A percentile compares a stretch with the other conserved stretches of the same genome.
These are phyloP conservation scores for Drechslerella dactyloides DNA, from an alignment of 2,329 filamentous ascomycete species.

Conservation along the genomic window DNA sequence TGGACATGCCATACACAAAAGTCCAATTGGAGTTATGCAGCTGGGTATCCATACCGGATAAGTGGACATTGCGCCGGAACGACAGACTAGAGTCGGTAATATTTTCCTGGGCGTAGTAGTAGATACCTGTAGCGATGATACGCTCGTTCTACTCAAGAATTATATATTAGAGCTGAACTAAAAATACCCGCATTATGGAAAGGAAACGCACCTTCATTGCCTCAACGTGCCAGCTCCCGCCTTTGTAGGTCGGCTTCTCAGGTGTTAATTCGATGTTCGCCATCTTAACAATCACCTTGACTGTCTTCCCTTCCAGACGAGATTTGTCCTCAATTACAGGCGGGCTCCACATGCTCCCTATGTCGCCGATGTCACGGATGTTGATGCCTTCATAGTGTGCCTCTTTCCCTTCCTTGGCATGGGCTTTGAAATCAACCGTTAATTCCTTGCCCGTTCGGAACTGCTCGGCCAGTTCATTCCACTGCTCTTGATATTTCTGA, in stretches of 20 bases:
- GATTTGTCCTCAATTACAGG: background rate
- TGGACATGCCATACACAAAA: background rate
- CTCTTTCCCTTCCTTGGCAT: background rate
- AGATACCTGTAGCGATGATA: conserved; percentile 68
- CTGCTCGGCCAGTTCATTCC: conserved; percentile 1
- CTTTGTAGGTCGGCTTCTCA: conserved; percentile 62
- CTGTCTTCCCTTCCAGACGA: conserved; percentile 56
- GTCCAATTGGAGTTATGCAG: background rate
- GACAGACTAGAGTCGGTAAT: conserved; percentile 63
- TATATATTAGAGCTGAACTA: background rate
- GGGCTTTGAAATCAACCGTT: conserved; percentile 1
- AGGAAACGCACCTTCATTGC: conserved; percentile 58
- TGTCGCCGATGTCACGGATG: background rate
- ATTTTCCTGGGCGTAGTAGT: conserved; percentile 69
- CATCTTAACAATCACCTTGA: conserved; percentile 71
- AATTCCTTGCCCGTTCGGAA: conserved; percentile 8
- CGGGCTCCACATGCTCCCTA: background rate
- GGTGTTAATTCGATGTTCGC: conserved; percentile 67
- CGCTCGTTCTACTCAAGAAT: conserved; percentile 68
- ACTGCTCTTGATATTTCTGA: background rate
- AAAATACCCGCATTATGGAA: background rate
- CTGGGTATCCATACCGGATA: background rate
- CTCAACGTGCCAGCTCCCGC: conserved; percentile 66
- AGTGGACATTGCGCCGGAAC: conserved; percentile 62
- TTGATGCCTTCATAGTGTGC: background rate